Evolutionary conservation across 805 yeast species (phyloP).

Genomic region (Starmerella potacharoeniae): DNA sequence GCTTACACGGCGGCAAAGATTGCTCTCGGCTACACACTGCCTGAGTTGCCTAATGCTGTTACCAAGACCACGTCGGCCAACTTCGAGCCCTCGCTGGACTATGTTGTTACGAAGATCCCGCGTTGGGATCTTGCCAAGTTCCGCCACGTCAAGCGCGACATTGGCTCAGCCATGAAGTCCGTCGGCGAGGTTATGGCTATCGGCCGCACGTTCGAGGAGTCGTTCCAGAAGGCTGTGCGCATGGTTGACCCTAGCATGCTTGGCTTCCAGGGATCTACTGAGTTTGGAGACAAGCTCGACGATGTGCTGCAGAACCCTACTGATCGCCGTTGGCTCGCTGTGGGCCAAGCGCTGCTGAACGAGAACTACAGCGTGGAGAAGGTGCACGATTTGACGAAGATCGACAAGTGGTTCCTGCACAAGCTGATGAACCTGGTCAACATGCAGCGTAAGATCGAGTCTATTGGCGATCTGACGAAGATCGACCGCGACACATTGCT

Average conservation of each 20-base stretch:
- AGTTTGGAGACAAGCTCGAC: constrained; percentile 65
- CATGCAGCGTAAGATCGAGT: constrained; percentile 44
- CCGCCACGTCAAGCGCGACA: constrained; percentile 85
- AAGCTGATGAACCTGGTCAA: constrained; percentile 87
- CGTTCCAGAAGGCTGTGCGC: constrained; percentile 94
- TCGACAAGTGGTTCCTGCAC: constrained; percentile 91
- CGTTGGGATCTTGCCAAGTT: constrained; percentile 96
- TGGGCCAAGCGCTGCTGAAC: constrained; percentile 89
- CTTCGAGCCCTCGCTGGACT: constrained; percentile 94
- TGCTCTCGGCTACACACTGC: constrained; percentile 87
- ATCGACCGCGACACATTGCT: constrained; percentile 47
- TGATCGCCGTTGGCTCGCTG: constrained; percentile 94
- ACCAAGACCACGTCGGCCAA: constrained; percentile 93
- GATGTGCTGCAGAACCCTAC: constrained; percentile 91
- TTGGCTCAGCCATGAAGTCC: constrained; percentile 95
- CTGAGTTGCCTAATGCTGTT: constrained; percentile 91
- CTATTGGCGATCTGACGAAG: constrained; percentile 33
- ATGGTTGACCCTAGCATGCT: constrained; percentile 81
- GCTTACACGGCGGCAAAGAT: constrained; percentile 98
- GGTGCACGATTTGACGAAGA: constrained; percentile 84
- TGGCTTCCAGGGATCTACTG: constrained; percentile 80
- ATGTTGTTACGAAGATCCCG: constrained; percentile 93
- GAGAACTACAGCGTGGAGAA: constrained; percentile 83
- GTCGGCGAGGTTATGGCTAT: constrained; percentile 99
- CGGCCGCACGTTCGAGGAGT: constrained; percentile 95